phyloP scores from a whole-genome alignment of 148 eudicot species.

The Rhododendron kiyosumense region DNA sequence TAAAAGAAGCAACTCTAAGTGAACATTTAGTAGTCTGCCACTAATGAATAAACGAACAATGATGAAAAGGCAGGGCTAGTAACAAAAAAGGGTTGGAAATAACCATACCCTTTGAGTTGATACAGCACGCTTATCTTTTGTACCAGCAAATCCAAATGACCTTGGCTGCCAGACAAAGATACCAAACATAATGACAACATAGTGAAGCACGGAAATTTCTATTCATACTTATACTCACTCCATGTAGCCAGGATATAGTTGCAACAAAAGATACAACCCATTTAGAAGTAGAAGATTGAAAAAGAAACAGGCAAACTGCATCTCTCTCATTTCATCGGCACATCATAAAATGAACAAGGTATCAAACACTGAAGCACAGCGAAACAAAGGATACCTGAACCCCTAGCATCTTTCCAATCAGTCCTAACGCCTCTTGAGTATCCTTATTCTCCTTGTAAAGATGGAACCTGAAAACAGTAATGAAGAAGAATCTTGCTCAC shows the following conservation, averaged over 20 bases:
- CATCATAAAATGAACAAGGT: not conserved
- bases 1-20: conserved; percentile 4
- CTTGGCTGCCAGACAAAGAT: conserved; percentile 52
- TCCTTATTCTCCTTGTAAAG: conserved; percentile 99
- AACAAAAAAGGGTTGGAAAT: not conserved
- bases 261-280: not conserved
- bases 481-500: conserved; percentile 8
- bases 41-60: not conserved
- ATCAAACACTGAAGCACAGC: not conserved
- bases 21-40: not conserved
- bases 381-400: conserved; percentile 47
- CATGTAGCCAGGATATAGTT: not conserved
- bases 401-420: conserved; percentile 95
- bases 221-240: not conserved
- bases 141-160: conserved; percentile 96
- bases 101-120: conserved; percentile 75
- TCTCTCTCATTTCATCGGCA: not conserved
- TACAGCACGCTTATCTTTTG: conserved; percentile 93
- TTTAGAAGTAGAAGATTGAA: not conserved
- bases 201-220: not conserved
- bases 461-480: conserved; percentile 59
- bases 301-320: not conserved
- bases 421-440: conserved; percentile 82
- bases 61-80: not conserved
- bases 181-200: not conserved